These are phyloP conservation scores for Sugiyamaella grinbergsii DNA, from an alignment of 1,139 yeast genomes.

Conservation along the genomic window DNA sequence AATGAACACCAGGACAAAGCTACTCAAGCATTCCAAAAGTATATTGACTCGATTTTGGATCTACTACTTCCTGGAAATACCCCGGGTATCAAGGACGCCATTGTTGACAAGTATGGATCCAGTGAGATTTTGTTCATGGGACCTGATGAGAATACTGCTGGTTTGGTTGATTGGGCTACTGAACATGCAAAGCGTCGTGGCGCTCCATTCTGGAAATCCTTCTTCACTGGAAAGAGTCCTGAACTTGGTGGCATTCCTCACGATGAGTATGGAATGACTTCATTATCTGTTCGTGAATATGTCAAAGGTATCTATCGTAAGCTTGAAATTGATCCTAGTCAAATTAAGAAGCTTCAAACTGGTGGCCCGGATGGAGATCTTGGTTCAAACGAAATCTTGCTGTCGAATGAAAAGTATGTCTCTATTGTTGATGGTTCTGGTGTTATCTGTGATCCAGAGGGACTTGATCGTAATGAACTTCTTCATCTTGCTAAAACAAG, in stretches of 20 bases:
- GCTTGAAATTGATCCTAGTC: conserved; percentile 58
- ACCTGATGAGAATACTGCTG: conserved; percentile 98
- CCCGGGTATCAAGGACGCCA: conserved; percentile 79
- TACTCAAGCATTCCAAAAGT: conserved; percentile 85
- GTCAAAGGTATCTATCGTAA: conserved; percentile 88
- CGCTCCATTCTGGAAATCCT: conserved; percentile 99
- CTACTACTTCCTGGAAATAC: conserved; percentile 70
- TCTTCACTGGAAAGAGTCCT: conserved; percentile 95
- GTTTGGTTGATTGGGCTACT: conserved; percentile 98
- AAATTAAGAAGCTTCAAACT: conserved; percentile 83
- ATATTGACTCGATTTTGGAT: conserved; percentile 88
- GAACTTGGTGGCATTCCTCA: conserved; percentile 96
- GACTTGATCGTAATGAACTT: conserved; percentile 79
- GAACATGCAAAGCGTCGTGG: conserved; percentile 89
- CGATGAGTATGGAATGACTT: conserved; percentile 97
- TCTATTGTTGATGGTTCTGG: conserved; percentile 96
- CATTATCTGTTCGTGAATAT: conserved; percentile 89
- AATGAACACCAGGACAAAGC: conserved; percentile 77
- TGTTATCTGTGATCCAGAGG: conserved; percentile 87
- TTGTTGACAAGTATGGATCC: conserved; percentile 80
- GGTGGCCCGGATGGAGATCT: conserved; percentile 99
- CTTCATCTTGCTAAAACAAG: conserved; percentile 76
- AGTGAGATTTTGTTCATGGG: conserved; percentile 95
- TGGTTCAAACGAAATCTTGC: conserved; percentile 90
- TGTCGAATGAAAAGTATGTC: conserved; percentile 82